These are phyloP conservation scores for Silene noctiflora DNA, from an alignment of 179 eudicot species.

Conservation along the genomic window DNA sequence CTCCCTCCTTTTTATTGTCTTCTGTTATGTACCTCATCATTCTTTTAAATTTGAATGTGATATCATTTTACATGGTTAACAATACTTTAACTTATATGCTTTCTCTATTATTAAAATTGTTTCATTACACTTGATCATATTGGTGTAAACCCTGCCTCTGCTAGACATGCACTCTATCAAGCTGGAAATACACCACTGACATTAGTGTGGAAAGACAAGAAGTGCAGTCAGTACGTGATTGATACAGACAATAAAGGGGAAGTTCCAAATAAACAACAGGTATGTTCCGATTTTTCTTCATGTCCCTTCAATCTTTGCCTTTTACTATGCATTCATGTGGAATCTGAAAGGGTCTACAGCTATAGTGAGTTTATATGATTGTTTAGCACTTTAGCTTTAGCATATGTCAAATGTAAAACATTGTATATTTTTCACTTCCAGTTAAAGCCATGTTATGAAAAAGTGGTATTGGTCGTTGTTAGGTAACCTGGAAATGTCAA, in stretches of 20 bases:
- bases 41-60: background rate
- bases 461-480: too few relatives aligned
- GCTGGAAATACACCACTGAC: conserved; percentile 88
- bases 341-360: background rate
- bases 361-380: background rate
- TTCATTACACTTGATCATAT: too few relatives aligned
- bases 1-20: background rate
- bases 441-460: too few relatives aligned
- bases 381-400: too few relatives aligned
- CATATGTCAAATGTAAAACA: background rate
- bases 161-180: conserved; percentile 93
- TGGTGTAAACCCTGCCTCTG: background rate
- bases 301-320: background rate
- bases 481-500: background rate
- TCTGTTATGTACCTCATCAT: background rate
- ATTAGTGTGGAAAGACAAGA: conserved; percentile 93
- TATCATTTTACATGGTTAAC: background rate
- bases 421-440: background rate
- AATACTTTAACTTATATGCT: background rate
- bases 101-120: too few relatives aligned
- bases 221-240: conserved; percentile 87
- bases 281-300: conserved; percentile 17
- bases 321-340: conserved; percentile 3
- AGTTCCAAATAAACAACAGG: conserved; percentile 77
- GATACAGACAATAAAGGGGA: conserved; percentile 87